Conservation (phyloP, 129 eudicot species). For the Erigeron canadensis region DNA sequence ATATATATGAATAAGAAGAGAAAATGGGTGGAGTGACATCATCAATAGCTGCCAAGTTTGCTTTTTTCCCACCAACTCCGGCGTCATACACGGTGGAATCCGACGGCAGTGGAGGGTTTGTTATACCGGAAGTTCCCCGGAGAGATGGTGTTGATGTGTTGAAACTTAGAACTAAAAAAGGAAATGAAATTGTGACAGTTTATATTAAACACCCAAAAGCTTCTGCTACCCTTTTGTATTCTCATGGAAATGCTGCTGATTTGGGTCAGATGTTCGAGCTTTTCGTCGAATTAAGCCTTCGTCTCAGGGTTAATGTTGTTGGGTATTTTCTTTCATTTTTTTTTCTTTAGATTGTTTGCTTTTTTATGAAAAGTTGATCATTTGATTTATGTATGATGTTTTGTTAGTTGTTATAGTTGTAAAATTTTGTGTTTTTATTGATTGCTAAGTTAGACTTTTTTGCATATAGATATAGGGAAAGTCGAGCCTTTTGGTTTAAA, state of each 20-base stretch:
- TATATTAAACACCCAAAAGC: constrained; percentile 80
- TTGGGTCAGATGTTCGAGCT: constrained; percentile 97
- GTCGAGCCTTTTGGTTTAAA: too few species aligned
- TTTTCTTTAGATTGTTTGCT: background rate
- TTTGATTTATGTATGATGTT: background rate
- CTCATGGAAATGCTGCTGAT: constrained; percentile 98
- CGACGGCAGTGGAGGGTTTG: constrained; percentile 41
- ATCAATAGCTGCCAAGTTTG: constrained; percentile 95
- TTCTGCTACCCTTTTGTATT: constrained; percentile 70
- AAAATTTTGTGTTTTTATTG: background rate
- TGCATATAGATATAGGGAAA: background rate
- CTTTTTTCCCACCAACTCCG: constrained; percentile 97
- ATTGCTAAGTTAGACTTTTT: background rate
- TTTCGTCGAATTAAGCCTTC: constrained; percentile 81
- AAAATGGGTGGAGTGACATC: constrained; percentile 95
- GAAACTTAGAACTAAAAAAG: constrained; percentile 72
- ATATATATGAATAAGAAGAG: background rate
- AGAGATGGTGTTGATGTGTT: constrained; percentile 73
- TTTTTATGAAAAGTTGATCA: background rate
- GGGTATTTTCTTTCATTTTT: constrained; percentile 65
- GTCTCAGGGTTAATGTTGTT: constrained; percentile 81
- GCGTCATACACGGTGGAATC: constrained; percentile 82
- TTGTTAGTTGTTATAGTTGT: background rate
- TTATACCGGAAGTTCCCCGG: constrained; percentile 74
- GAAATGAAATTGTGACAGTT: constrained; percentile 77